These are phyloP conservation scores for Paspalum notatum DNA, from an alignment of 176 grass and related monocot genomes.

Conservation along the genomic window DNA sequence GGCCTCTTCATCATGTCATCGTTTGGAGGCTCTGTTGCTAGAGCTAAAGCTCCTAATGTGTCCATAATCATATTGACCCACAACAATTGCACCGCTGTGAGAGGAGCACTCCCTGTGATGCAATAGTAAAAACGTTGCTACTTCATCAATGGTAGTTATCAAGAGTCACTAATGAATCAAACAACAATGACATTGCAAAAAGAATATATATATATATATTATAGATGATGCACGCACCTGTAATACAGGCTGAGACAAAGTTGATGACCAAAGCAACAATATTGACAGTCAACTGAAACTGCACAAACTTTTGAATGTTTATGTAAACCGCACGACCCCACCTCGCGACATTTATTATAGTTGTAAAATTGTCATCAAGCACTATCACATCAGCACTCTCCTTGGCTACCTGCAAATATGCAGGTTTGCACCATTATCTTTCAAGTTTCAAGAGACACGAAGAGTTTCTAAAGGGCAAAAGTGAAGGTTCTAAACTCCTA, in stretches of 20 bases:
- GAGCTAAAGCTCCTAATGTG: constrained; percentile 88
- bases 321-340: constrained; percentile 91
- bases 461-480: background rate
- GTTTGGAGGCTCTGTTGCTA: constrained; percentile 88
- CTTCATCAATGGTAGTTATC: background rate
- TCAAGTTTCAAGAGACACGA: background rate
- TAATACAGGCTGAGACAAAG: constrained; percentile 83
- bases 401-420: constrained; percentile 70
- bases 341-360: constrained; percentile 75
- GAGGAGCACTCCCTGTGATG: constrained; percentile 72
- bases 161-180: background rate
- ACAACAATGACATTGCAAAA: background rate
- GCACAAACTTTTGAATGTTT: constrained; percentile 95
- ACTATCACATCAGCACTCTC: constrained; percentile 90
- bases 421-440: background rate
- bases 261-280: constrained; percentile 88
- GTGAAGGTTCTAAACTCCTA: background rate
- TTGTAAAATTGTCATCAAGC: constrained; percentile 86
- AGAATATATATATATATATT: background rate
- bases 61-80: constrained; percentile 99
- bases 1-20: constrained; percentile 92
- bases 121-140: constrained; percentile 22
- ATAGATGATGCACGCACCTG: constrained; percentile 38
- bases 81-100: constrained; percentile 91
- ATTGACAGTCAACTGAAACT: constrained; percentile 92